phyloP scores from a whole-genome alignment of 768 basidiomycete species.

The Cystofilobasidium macerans region DNA sequence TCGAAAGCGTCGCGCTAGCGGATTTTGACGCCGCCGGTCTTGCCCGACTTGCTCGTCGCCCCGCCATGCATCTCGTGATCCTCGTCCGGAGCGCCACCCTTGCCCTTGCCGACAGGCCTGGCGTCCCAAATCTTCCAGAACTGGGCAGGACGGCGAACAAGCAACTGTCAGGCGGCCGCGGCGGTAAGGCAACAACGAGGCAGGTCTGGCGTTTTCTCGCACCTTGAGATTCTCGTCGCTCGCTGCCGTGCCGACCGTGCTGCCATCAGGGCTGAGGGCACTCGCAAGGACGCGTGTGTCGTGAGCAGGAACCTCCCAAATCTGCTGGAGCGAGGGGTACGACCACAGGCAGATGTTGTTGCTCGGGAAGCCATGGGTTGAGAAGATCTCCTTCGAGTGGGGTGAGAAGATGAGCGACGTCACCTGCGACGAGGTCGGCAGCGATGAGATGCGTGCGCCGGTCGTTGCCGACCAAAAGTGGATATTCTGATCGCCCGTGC shows the following conservation, averaged over 20 bases:
- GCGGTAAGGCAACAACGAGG: not conserved
- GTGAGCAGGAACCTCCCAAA: conserved; percentile 82
- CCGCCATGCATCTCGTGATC: conserved; percentile 28
- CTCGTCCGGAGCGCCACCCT: conserved; percentile 32
- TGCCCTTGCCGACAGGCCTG: conserved; percentile 16
- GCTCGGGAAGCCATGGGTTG: conserved; percentile 83
- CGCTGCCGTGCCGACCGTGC: conserved; percentile 81
- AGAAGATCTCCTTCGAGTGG: conserved; percentile 76
- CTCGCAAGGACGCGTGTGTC: conserved; percentile 82
- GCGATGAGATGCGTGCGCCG: conserved; percentile 76
- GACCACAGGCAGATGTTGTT: conserved; percentile 41
- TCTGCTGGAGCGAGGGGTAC: conserved; percentile 72
- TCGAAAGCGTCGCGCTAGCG: too few species aligned
- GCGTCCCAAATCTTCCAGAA: conserved; percentile 60
- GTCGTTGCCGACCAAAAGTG: conserved; percentile 46
- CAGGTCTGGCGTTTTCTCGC: not conserved
- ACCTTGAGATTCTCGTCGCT: conserved; percentile 87
- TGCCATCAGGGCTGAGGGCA: conserved; percentile 73
- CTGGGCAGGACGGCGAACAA: conserved; percentile 26
- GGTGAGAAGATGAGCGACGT: conserved; percentile 81
- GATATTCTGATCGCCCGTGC: conserved; percentile 68
- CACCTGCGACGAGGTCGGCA: conserved; percentile 79
- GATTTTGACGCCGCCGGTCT: conserved; percentile 26
- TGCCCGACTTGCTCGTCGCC: conserved; percentile 17
- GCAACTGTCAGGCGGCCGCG: not conserved